phyloP scores from a whole-genome alignment of 2,329 filamentous ascomycete species.

The Exserohilum turcica region DNA sequence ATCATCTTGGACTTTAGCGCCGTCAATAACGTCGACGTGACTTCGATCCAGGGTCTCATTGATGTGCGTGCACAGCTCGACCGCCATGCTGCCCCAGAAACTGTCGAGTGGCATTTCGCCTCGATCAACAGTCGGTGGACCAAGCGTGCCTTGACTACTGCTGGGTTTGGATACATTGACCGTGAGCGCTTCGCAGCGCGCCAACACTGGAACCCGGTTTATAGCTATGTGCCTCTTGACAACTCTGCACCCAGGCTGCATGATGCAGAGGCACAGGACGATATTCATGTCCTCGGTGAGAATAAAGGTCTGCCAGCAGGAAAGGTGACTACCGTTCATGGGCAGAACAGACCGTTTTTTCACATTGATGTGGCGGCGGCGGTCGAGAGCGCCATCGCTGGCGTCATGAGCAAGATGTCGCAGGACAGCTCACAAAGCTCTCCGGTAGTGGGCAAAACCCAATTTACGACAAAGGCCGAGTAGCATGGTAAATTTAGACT shows the following conservation, averaged over 20 bases:
- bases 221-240: constrained; percentile 88
- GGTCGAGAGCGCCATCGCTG: constrained; percentile 82
- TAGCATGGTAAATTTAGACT: constrained; percentile 5
- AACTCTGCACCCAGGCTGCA: constrained; percentile 66
- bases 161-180: constrained; percentile 79
- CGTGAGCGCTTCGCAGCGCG: constrained; percentile 55
- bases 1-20: constrained; percentile 91
- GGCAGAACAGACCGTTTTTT: constrained; percentile 89
- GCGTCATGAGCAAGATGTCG: constrained; percentile 60
- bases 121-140: constrained; percentile 92
- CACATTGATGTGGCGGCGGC: constrained; percentile 91
- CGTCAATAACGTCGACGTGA: constrained; percentile 93
- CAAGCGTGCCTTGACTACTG: constrained; percentile 83
- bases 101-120: constrained; percentile 95
- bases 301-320: constrained; percentile 29
- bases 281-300: constrained; percentile 20
- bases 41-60: constrained; percentile 88
- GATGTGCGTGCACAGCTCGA: constrained; percentile 95
- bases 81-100: constrained; percentile 76
- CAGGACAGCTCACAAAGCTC: constrained; percentile 26
- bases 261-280: constrained; percentile 45
- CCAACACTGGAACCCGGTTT: constrained; percentile 85
- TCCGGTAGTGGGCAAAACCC: constrained; percentile 11
- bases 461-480: constrained; percentile 22
- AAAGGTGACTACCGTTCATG: constrained; percentile 72